Conservation (phyloP, 2,329 filamentous ascomycete genomes). For the Plenodomus lindquistii region DNA sequence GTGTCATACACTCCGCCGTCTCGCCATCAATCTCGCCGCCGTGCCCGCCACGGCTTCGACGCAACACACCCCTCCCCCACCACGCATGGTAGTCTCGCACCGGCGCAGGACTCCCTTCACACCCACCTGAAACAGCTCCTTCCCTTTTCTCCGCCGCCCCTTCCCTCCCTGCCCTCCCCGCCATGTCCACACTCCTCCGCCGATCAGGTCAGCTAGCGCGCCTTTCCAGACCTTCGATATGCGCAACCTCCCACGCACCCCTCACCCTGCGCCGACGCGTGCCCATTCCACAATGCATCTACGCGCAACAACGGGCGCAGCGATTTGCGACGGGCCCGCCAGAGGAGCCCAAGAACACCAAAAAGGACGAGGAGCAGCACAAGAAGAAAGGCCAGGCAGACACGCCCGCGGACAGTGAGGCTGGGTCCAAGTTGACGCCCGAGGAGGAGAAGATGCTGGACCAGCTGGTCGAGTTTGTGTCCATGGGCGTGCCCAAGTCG, state of each 20-base stretch:
- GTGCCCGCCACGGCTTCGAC: conserved; percentile 12
- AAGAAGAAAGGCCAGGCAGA: conserved; percentile 39
- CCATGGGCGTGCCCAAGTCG: conserved; percentile 63
- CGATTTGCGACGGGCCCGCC: conserved; percentile 48
- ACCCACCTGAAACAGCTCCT: conserved; percentile 5
- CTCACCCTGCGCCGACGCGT: conserved; percentile 40
- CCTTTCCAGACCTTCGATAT: conserved; percentile 61
- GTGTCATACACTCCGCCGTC: conserved; percentile 12
- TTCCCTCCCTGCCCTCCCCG: conserved; percentile 34
- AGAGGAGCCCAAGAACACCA: conserved; percentile 37
- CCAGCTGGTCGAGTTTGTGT: conserved; percentile 59
- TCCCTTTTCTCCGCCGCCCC: conserved; percentile 27
- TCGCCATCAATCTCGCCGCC: conserved; percentile 13
- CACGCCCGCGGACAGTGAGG: conserved; percentile 36
- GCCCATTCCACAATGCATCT: conserved; percentile 49
- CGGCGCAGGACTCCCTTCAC: conserved; percentile 3
- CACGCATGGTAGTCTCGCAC: conserved; percentile 18
- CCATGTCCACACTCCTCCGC: conserved; percentile 69
- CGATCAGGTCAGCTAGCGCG: conserved; percentile 68
- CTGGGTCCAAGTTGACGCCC: conserved; percentile 52
- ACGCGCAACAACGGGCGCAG: conserved; percentile 48
- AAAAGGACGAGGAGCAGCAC: conserved; percentile 27
- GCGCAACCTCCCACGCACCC: conserved; percentile 55
- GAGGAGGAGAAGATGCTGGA: conserved; percentile 64
- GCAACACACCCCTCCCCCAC: conserved; percentile 2